Evolutionary conservation across 2,329 filamentous ascomycete species (phyloP), one percentile per base, ranked within the genome.

Genomic region (Diplodia intermedia): DNA sequence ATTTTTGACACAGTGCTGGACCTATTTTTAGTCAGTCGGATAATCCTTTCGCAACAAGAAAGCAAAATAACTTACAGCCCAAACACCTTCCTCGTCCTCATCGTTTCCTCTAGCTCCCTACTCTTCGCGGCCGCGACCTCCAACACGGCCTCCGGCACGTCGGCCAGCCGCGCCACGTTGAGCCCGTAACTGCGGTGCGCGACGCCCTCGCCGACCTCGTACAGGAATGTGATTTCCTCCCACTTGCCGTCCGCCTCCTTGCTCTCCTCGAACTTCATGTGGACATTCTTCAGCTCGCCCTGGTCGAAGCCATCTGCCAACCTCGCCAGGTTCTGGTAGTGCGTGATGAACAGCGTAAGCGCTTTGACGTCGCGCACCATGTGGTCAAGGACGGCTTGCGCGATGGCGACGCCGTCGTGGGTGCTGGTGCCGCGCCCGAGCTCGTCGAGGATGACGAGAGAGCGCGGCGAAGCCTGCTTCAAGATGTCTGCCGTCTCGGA

Each of bases 401-500:
- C 95, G 73, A 99, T 98, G 68, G 95, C 95, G 5, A 97, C 93
- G 66, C 95, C 95, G 78, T 99, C 95, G 77, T 98, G 93, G 11
- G 95, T 99, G 72, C 89, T 93, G 0, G 95, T 99, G 63, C 95
- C 95, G 66, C 95, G 88, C 40, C 95, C 95, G 2, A 99, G 86
- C 82, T 99, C 95, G 80, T 99, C 95, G 6, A 99, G 88, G 54
- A 99, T 93, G 70, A 99, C 91, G 7, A 99, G 86, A 54, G 89
- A 92, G 55, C 92, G 88, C 0, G 91, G 89, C 0, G 93, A 95
- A 0, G 94, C 95, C 74, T 92, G 88, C 75, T 95, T 94, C 29
- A 99, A 85, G 72, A 99, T 97, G 69, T 93, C 89, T 1, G 91
- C 89, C 1, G 95, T 98, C 79, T 99, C 95, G 43, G 90, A 93